phyloP scores from a whole-genome alignment of 305 asterid species.

The Solanum hybrid region DNA sequence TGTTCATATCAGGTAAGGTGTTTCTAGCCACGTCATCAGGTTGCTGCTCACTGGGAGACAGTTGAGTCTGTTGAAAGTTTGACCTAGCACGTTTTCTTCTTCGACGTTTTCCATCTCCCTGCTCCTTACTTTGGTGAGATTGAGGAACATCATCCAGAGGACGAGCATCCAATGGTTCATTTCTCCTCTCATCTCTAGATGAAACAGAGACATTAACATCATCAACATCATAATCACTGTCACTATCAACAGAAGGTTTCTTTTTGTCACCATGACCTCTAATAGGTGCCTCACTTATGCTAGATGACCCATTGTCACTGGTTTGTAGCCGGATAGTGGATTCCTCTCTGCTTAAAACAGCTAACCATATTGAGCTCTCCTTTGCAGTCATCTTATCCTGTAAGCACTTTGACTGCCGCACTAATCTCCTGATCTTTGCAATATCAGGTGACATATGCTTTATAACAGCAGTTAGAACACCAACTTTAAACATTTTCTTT shows the following conservation, averaged over 20 bases:
- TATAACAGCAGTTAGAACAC: conserved; percentile 64
- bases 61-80: conserved; percentile 13
- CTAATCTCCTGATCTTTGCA: conserved; percentile 45
- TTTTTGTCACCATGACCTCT: conserved; percentile 31
- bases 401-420: conserved; percentile 57
- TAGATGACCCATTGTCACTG: conserved; percentile 62
- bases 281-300: conserved; percentile 48
- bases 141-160: conserved; percentile 16
- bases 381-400: conserved; percentile 83
- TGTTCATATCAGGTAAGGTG: conserved; percentile 26
- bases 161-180: conserved; percentile 20
- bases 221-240: conserved; percentile 70
- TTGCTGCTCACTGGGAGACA: conserved; percentile 18
- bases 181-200: conserved; percentile 43
- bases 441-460: conserved; percentile 71
- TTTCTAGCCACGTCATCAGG: conserved; percentile 22
- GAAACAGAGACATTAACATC: conserved; percentile 50
- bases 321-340: conserved; percentile 34
- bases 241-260: conserved; percentile 41
- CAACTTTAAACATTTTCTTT: conserved; percentile 67
- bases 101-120: conserved; percentile 16
- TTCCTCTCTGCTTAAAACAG: conserved; percentile 57
- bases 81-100: conserved; percentile 27
- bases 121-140: conserved; percentile 25
- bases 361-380: conserved; percentile 65